These are phyloP conservation scores for Xeromyces bisporus DNA, from an alignment of 495 filamentous ascomycete species.

Conservation along the genomic window DNA sequence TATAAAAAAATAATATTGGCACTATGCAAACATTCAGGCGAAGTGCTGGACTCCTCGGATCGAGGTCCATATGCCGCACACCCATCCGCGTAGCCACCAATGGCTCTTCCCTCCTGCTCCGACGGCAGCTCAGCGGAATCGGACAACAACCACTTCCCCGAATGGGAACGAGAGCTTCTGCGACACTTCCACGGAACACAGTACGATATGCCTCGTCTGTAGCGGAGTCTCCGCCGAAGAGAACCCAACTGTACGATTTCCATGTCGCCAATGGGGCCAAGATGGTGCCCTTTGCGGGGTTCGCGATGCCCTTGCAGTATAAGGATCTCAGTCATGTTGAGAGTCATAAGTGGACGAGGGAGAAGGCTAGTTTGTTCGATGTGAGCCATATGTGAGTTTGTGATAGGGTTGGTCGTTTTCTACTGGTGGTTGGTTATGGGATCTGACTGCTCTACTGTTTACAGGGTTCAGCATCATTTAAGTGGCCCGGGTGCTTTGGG, in stretches of 20 bases:
- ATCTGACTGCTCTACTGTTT: background rate
- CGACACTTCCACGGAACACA: constrained; percentile 8
- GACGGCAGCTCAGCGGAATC: constrained; percentile 18
- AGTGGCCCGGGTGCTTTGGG: constrained; percentile 58
- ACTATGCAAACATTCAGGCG: constrained; percentile 9
- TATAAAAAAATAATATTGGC: no score
- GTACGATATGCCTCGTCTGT: constrained; percentile 46
- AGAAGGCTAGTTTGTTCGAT: constrained; percentile 81
- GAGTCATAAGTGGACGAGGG: constrained; percentile 75
- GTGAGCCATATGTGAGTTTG: constrained; percentile 40
- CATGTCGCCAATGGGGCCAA: constrained; percentile 68
- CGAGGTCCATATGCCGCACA: constrained; percentile 11
- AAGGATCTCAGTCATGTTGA: constrained; percentile 51
- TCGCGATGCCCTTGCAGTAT: constrained; percentile 86
- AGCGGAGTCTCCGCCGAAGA: constrained; percentile 31
- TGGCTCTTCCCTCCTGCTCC: constrained; percentile 18
- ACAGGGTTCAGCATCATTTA: constrained; percentile 52
- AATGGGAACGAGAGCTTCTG: constrained; percentile 5
- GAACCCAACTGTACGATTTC: constrained; percentile 71
- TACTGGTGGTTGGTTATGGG: background rate
- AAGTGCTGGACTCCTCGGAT: constrained; percentile 18
- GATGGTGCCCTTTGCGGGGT: constrained; percentile 95
- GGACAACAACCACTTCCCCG: constrained; percentile 7
- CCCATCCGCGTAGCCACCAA: constrained; percentile 19
- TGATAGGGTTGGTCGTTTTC: background rate